These are phyloP conservation scores for Oryza glumipatula DNA, from an alignment of 176 grass and related monocot species.

Conservation along the genomic window DNA sequence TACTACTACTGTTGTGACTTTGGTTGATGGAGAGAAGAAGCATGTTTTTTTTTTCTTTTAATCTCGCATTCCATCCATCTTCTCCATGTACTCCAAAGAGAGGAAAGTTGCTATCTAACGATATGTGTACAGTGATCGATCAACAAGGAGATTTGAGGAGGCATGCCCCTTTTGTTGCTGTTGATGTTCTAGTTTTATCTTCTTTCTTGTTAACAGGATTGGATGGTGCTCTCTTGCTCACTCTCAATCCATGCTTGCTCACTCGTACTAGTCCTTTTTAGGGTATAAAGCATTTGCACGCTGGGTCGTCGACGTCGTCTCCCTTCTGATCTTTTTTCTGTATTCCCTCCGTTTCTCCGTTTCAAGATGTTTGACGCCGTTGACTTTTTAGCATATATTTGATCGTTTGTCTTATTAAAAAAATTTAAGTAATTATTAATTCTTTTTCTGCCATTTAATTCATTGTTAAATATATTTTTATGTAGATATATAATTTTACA, in stretches of 20 bases:
- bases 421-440: too few relatives aligned
- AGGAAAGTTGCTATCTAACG: conserved; percentile 30
- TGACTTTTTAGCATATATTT: too few relatives aligned
- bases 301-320: not conserved
- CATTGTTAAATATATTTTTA: too few relatives aligned
- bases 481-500: too few relatives aligned
- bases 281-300: conserved; percentile 17
- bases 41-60: conserved; percentile 34
- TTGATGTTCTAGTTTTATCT: conserved; percentile 31
- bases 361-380: rapidly evolving
- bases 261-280: not conserved
- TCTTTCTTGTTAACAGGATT: conserved; percentile 22
- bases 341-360: too few relatives aligned
- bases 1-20: conserved; percentile 25
- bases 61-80: conserved; percentile 43
- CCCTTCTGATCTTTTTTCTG: conserved; percentile 29
- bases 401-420: too few relatives aligned
- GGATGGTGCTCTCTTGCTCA: conserved; percentile 10
- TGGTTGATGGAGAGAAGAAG: conserved; percentile 43
- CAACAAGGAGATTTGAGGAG: conserved; percentile 19
- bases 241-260: conserved; percentile 18
- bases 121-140: conserved; percentile 52
- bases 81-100: conserved; percentile 1
- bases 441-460: too few relatives aligned
- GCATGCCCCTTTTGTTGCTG: conserved; percentile 34